Evolutionary conservation across 768 basidiomycete species (phyloP), one percentile per base, ranked within the genome.

Genomic region (Amanita muscaria): DNA sequence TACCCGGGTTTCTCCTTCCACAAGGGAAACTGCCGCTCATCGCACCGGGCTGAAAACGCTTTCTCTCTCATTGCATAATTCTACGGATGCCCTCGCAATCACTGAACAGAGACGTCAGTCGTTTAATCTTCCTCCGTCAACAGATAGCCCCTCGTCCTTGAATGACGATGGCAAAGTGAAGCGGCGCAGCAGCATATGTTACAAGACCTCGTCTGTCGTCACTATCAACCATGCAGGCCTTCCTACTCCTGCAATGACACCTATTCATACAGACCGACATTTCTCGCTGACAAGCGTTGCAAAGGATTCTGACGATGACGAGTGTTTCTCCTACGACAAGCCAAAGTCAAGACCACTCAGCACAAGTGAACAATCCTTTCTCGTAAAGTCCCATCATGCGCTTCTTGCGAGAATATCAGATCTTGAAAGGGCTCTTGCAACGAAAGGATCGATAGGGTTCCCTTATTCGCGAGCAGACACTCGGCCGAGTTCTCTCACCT

Each of bases 361-460:
- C 51, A 67, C 68, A 46, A 79, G 77, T 59, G 86, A 89, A 61
- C 85, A 88, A 55, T 79, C 87, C 71, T 90, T 89, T 78, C 73
- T 88, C 61, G 78, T 80, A 64, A 84, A 84, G 58, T 85, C 83
- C 48, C 88, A 91, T 68, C 79, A 84, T 49, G 75, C 87, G 42
- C 79, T 91, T 51, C 72, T 90, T 49, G 76, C 81, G 54, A 80
- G 88, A 50, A 89, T 90, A 60, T 79, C 79, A 37, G 86, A 88
- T 52, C 67, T 91, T 50, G 88, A 91, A 61, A 76, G 77, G 52
- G 76, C 80, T 19, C 65, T 86, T 25, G 75, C 72, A 49, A 61
- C 61, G 62, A 62, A 60, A 46, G 60, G 63, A 46, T 65, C 67
- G 37, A 61, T 64, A 46, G 58, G 57, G 42, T 58, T 60, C 10